Evolutionary conservation across 352 stramenopile genomes (phyloP), one percentile per base, ranked within the genome.

Genomic region (Discostella stelligera): DNA sequence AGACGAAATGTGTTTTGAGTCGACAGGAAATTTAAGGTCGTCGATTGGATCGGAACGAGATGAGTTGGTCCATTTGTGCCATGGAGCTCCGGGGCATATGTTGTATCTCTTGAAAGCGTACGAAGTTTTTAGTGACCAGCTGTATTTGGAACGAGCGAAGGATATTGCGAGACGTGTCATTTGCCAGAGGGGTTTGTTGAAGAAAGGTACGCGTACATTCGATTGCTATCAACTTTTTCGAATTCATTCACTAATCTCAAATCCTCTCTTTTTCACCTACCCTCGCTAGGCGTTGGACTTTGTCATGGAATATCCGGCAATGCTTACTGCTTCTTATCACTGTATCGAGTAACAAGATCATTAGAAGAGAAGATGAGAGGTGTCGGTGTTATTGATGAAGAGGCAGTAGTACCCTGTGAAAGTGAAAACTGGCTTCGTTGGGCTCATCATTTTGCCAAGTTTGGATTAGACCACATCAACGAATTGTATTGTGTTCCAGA

Each of bases 281-380:
- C n/a, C 20, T 21, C 25, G 4, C 2, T 27, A 59, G 52, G 74
- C 16, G 79, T 89, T 37, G 85, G 85, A 59, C 66, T 92, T 2
- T 91, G 85, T 61, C 85, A 91, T 77, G 87, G 87, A 8, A 85
- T 90, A 56, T 74, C 74, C 13, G 87, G 87, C 9, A 91, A 91
- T 74, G 83, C 73, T 23, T 92, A 89, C 71, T 71, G 66, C 44
- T 89, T 92, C 48, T 54, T 92, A 20, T 68, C 59, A 8, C 21
- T 89, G 18, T 52, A 81, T 62, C 55, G 71, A n/a, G 63, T 20
- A 37, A 59, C 23, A 41, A 71, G 67, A 50, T 41, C 16, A 18
- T 44, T 10, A 32, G 2, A 32, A 13, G 27, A 64, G 56, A 32
- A 48, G n/a, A 49, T 21, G 18, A 14, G 27, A 18, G 14, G n/a